Conservation (phyloP, 2,329 filamentous ascomycete species). For the Orbilia quercus region DNA sequence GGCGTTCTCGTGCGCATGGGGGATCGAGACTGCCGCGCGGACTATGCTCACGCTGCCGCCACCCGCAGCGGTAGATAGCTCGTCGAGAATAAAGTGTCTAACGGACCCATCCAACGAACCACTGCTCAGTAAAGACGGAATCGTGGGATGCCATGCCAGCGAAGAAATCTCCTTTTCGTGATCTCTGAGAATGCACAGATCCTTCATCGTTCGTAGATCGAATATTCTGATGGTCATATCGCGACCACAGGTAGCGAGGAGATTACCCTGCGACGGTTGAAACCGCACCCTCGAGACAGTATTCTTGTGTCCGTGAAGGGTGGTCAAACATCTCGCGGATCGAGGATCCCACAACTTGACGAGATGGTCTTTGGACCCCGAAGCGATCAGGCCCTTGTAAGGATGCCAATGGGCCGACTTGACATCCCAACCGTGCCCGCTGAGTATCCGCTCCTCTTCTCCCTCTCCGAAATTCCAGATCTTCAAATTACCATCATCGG, state of each 20-base stretch:
- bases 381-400: conserved; percentile 90
- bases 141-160: conserved; percentile 91
- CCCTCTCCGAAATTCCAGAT: conserved; percentile 96
- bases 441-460: conserved; percentile 81
- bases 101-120: conserved; percentile 90
- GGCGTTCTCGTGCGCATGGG: conserved; percentile 90
- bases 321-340: conserved; percentile 87
- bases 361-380: conserved; percentile 95
- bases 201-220: conserved; percentile 97
- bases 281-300: conserved; percentile 94
- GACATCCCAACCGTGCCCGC: conserved; percentile 97
- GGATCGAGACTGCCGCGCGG: conserved; percentile 85
- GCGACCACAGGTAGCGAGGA: conserved; percentile 90
- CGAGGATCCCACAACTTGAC: conserved; percentile 99
- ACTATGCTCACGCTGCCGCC: conserved; percentile 86
- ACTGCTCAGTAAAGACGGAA: conserved; percentile 87
- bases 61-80: conserved; percentile 81
- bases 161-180: conserved; percentile 97
- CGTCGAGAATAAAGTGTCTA: conserved; percentile 94
- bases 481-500: conserved; percentile 91
- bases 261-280: conserved; percentile 82
- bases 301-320: conserved; percentile 95
- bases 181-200: conserved; percentile 90
- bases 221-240: conserved; percentile 94
- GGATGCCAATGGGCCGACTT: conserved; percentile 99